A percentile compares a stretch with the other conserved stretches of the same genome.
These are phyloP conservation scores for Globisporangium splendens DNA, from an alignment of 352 stramenopile species.

Conservation along the genomic window DNA sequence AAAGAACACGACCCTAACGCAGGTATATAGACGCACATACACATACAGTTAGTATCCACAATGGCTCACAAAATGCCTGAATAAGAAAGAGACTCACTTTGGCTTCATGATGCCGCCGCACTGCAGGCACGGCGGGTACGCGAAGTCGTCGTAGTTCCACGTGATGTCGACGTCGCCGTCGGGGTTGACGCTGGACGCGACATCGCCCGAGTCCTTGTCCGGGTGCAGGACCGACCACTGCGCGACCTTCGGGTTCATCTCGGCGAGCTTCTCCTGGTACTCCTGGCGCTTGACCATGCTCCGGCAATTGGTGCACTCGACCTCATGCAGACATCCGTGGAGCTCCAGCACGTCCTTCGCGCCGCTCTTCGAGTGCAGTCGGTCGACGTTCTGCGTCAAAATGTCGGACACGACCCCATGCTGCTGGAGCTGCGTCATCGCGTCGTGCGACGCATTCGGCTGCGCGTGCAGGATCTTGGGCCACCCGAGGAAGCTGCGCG, in stretches of 20 bases:
- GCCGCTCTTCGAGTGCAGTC: constrained; percentile 90
- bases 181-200: constrained; percentile 84
- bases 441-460: constrained; percentile 89
- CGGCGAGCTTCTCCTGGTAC: constrained; percentile 84
- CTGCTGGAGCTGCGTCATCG: constrained; percentile 80
- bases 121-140: constrained; percentile 59
- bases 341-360: constrained; percentile 90
- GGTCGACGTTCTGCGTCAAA: constrained; percentile 98
- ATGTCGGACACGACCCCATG: constrained; percentile 50
- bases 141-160: constrained; percentile 82
- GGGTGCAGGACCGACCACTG: constrained; percentile 34
- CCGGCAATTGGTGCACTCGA: constrained; percentile 82
- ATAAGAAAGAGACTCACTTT: constrained; percentile 35
- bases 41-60: neutral
- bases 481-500: constrained; percentile 89
- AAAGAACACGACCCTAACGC: constrained; percentile 94
- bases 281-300: constrained; percentile 59
- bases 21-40: neutral
- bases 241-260: constrained; percentile 73
- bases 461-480: constrained; percentile 70
- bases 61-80: neutral
- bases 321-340: constrained; percentile 90
- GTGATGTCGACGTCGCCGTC: constrained; percentile 93
- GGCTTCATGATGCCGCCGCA: constrained; percentile 84
- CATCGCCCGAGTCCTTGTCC: constrained; percentile 39